phyloP scores from a whole-genome alignment of 1,284 basidiomycete species.

The Sanghuangporus sanghuang region DNA sequence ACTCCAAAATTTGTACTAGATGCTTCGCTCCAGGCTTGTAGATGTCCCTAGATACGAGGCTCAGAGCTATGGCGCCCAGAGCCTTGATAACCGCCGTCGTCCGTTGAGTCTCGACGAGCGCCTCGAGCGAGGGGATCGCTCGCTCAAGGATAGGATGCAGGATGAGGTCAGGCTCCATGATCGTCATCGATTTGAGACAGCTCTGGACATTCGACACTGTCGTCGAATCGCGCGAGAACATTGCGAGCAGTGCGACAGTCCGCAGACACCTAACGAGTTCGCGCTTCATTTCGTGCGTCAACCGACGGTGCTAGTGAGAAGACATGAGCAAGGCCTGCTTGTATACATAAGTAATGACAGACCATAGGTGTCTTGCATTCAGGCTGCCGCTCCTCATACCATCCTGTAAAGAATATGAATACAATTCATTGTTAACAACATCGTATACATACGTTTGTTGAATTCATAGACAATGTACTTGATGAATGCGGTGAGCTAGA shows the following conservation, averaged over 20 bases:
- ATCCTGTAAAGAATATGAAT: conserved; percentile 39
- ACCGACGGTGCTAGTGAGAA: conserved; percentile 51
- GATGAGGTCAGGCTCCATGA: conserved; percentile 87
- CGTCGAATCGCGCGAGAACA: conserved; percentile 80
- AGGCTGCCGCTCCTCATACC: conserved; percentile 75
- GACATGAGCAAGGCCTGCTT: conserved; percentile 8
- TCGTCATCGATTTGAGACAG: conserved; percentile 67
- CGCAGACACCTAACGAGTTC: conserved; percentile 83
- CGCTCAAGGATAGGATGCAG: conserved; percentile 83
- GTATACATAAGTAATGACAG: conserved; percentile 17
- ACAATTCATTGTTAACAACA: not conserved
- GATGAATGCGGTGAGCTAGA: conserved; percentile 74
- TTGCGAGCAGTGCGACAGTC: conserved; percentile 80
- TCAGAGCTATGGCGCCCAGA: conserved; percentile 73
- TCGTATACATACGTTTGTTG: conserved; percentile 57
- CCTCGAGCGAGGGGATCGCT: conserved; percentile 82
- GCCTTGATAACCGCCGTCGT: conserved; percentile 86
- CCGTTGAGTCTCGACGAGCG: conserved; percentile 83
- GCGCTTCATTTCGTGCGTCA: conserved; percentile 77
- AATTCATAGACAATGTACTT: conserved; percentile 87
- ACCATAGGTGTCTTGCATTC: conserved; percentile 82
- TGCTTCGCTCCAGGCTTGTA: conserved; percentile 81
- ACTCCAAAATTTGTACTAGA: conserved; percentile 76
- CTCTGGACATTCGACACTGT: conserved; percentile 66
- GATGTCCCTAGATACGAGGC: conserved; percentile 72